Evolutionary conservation across 2,329 filamentous ascomycete species (phyloP), one percentile per base, ranked within the genome.

Genomic region (Gaeumannomyces tritici): DNA sequence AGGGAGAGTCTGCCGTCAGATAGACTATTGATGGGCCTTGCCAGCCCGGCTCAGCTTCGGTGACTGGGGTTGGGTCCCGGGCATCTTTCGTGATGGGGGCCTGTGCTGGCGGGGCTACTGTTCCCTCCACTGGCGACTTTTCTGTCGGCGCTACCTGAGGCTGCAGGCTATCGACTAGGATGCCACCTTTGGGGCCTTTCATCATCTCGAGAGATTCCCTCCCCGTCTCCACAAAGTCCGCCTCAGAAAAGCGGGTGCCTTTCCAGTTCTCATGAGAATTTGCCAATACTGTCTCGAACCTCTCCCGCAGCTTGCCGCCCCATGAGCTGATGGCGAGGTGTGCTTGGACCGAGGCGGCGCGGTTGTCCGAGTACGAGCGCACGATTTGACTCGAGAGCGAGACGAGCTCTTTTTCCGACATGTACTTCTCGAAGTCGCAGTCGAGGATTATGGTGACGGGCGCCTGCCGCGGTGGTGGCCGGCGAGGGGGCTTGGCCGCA

Each of bases 361-460:
- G 84, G 74, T 97, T 98, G 70, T 96, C 91, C 26, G 92, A 91
- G 75, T 99, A 99, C 63, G 84, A 89, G 63, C 95, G 81, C 11
- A 91, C 96, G 65, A 99, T 81, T 74, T 99, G 95, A 63, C 87
- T 85, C 1, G 85, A 85, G 15, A 99, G 81, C 5, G 91, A 96
- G 62, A 93, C 87, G 33, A 90, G 80, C 75, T 99, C 95, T 68
- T 89, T 89, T 51, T 93, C 89, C 60, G 81, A 82, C 95, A 99
- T 99, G 70, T 93, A 83, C 55, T 89, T 80, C 73, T 99, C 93
- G 72, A 96, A 99, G 67, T 90, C 87, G 75, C 93, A 98, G 77
- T 99, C 95, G 65, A 99, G 78, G 64, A 99, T 80, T 67, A 99
- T 78, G 0, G 90, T 85, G 27, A 98, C 77, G 1, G 93, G 92